phyloP scores from a whole-genome alignment of 2,329 filamentous ascomycete species.

The Aspergillus ibericus region DNA sequence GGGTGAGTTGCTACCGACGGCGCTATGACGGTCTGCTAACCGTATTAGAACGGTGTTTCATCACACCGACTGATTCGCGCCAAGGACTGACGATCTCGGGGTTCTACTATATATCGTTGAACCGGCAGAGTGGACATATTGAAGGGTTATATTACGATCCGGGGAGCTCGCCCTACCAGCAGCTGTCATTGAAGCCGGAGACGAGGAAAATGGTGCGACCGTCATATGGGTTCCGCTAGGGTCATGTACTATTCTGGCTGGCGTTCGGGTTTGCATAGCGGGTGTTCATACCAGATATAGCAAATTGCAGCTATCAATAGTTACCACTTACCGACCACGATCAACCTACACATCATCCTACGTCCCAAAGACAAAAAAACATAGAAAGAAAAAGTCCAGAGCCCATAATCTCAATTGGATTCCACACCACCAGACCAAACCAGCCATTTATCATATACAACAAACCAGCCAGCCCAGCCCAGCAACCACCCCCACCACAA shows the following conservation, averaged over 20 bases:
- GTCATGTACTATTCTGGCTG: background rate
- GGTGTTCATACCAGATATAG: slow-evolving; percentile 1
- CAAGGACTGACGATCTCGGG: slow-evolving; percentile 52
- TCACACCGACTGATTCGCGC: slow-evolving; percentile 47
- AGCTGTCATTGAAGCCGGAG: slow-evolving; percentile 46
- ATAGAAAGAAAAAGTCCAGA: background rate
- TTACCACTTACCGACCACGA: background rate
- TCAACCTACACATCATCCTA: background rate
- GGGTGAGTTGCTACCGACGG: slow-evolving; percentile 31
- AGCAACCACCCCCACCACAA: too few relatives aligned
- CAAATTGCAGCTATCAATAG: background rate
- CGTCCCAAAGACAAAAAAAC: background rate
- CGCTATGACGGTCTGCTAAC: slow-evolving; percentile 2
- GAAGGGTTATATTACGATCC: slow-evolving; percentile 53
- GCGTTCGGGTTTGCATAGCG: slow-evolving; percentile 16
- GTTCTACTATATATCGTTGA: slow-evolving; percentile 52
- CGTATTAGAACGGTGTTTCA: slow-evolving; percentile 48
- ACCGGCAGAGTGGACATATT: slow-evolving; percentile 47
- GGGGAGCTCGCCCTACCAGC: slow-evolving; percentile 51
- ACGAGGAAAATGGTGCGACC: slow-evolving; percentile 42
- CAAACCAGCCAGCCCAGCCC: too few relatives aligned
- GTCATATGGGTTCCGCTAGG: slow-evolving; percentile 44
- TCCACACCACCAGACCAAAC: background rate
- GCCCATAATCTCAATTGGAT: slow-evolving; percentile 1
- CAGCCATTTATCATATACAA: too few relatives aligned